These are phyloP conservation scores for Acanthamoeba royreba DNA, from an alignment of 208 protist genomes.

Conservation along the genomic window DNA sequence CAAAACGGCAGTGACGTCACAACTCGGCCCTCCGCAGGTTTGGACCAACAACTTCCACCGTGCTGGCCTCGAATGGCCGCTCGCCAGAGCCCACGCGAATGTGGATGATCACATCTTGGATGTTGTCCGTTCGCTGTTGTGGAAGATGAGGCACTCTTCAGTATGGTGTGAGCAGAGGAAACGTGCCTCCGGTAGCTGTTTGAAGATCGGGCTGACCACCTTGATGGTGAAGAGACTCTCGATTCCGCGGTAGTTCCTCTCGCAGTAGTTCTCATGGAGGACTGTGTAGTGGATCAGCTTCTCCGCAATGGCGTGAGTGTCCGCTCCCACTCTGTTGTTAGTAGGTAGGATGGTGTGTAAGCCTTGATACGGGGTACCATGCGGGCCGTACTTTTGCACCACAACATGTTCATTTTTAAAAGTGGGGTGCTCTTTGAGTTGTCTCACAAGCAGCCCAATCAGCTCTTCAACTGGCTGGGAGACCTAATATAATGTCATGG, in stretches of 20 bases:
- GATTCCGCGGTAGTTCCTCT: background rate
- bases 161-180: background rate
- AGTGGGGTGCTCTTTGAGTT: background rate
- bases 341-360: background rate
- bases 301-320: background rate
- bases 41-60: no score
- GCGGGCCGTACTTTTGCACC: background rate
- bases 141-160: background rate
- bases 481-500: no score
- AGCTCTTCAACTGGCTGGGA: background rate
- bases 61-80: no score
- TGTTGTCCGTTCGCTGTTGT: background rate
- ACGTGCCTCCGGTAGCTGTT: background rate
- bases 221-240: background rate
- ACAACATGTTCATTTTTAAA: background rate
- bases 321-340: background rate
- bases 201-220: background rate
- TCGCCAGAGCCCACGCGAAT: no score
- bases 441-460: background rate
- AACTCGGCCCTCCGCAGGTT: no score
- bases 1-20: no score
- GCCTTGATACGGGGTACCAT: background rate
- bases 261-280: background rate
- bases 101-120: no score
- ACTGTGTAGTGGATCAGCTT: conserved; percentile 23